phyloP scores from a whole-genome alignment of 2,329 filamentous ascomycete species.

The Xenoacremonium recifei region DNA sequence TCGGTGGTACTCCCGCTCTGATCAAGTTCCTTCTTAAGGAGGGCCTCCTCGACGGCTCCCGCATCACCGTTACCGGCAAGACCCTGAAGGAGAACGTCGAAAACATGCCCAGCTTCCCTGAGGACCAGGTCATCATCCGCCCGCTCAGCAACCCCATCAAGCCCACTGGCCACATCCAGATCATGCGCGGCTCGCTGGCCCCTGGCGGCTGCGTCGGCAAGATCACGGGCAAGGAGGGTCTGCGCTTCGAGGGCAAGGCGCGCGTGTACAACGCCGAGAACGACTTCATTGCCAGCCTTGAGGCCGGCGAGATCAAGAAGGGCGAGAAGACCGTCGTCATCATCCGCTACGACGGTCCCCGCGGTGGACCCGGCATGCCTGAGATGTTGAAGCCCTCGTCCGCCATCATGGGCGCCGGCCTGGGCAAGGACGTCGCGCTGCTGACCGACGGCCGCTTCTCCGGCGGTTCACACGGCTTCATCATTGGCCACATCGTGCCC shows the following conservation, averaged over 20 bases:
- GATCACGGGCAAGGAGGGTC: conserved; percentile 93
- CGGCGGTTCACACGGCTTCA: conserved; percentile 80
- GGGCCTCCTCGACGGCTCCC: conserved; percentile 75
- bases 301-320: conserved; percentile 74
- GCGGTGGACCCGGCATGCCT: conserved; percentile 91
- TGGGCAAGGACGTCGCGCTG: conserved; percentile 73
- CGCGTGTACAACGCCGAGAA: conserved; percentile 82
- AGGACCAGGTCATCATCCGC: conserved; percentile 79
- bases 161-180: conserved; percentile 82
- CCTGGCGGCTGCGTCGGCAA: conserved; percentile 87
- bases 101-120: conserved; percentile 69
- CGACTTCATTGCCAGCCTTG: conserved; percentile 74
- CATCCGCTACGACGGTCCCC: conserved; percentile 90
- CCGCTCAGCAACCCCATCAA: conserved; percentile 84
- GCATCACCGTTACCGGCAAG: conserved; percentile 85
- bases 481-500: conserved; percentile 85
- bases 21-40: conserved; percentile 86
- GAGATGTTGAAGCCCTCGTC: conserved; percentile 93
- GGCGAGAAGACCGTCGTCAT: conserved; percentile 87
- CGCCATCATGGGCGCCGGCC: conserved; percentile 86
- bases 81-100: conserved; percentile 84
- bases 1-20: conserved; percentile 82
- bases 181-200: conserved; percentile 80
- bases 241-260: conserved; percentile 76
- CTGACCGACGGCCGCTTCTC: conserved; percentile 76